These are phyloP conservation scores for Calocera viscosa DNA, from an alignment of 768 basidiomycete genomes.

Conservation along the genomic window DNA sequence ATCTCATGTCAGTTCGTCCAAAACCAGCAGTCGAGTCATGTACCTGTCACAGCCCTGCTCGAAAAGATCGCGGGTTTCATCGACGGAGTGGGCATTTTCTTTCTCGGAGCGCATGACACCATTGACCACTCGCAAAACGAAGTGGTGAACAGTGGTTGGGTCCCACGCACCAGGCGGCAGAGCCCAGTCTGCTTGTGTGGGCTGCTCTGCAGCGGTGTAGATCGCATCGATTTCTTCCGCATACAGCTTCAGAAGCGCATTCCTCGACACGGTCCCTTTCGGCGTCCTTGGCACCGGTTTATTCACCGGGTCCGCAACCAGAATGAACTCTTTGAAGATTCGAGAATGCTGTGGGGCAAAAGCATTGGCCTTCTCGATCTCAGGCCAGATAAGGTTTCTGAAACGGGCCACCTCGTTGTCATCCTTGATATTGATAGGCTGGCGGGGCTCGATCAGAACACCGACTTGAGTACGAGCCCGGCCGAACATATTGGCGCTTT, in stretches of 20 bases:
- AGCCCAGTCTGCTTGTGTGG: background rate
- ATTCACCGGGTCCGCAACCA: background rate
- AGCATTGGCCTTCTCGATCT: background rate
- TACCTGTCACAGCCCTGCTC: constrained; percentile 2
- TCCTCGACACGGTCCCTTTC: background rate
- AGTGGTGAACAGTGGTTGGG: background rate
- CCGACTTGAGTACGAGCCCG: constrained; percentile 29
- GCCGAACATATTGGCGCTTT: constrained; percentile 31
- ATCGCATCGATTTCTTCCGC: background rate
- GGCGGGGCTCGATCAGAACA: constrained; percentile 30
- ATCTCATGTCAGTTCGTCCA: background rate
- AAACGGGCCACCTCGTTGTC: background rate
- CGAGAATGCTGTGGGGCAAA: background rate
- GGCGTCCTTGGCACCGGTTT: background rate
- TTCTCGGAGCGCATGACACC: background rate
- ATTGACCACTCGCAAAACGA: background rate
- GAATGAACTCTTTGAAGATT: constrained; percentile 5
- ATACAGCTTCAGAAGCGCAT: background rate
- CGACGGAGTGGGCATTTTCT: background rate
- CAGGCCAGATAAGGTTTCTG: background rate
- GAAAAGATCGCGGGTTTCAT: background rate
- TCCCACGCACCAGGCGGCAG: background rate
- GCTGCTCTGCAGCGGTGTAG: background rate
- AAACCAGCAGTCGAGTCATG: background rate
- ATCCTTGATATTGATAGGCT: background rate